phyloP scores from a whole-genome alignment of 108 stramenopile genomes.

The Ochromonas danica region DNA sequence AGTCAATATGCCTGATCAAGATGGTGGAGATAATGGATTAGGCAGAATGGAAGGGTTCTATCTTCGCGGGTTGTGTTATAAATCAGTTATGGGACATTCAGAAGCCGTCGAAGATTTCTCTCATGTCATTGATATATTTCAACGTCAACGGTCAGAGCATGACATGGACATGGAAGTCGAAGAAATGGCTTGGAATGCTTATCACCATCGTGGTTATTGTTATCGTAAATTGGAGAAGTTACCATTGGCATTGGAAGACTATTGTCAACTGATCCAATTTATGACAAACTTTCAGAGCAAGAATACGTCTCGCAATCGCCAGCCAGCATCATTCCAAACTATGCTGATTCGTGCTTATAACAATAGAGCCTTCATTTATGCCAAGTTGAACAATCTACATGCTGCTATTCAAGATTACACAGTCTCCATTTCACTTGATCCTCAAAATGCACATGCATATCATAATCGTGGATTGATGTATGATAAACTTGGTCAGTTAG shows the following conservation, averaged over 20 bases:
- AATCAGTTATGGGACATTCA: not conserved
- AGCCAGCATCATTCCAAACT: no score
- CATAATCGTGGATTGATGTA: slow-evolving; percentile 50
- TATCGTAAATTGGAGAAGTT: slow-evolving; percentile 46
- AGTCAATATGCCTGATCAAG: not conserved
- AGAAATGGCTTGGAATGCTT: no score
- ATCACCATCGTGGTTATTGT: slow-evolving; percentile 41
- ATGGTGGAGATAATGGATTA: slow-evolving; percentile 7
- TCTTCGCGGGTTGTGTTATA: slow-evolving; percentile 26
- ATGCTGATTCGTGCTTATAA: slow-evolving; percentile 43
- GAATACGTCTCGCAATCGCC: slow-evolving; percentile 31
- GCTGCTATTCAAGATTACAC: slow-evolving; percentile 47
- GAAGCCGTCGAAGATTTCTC: slow-evolving; percentile 36
- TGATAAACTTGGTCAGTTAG: slow-evolving; percentile 44
- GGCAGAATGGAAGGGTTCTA: not conserved
- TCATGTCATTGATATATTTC: not conserved
- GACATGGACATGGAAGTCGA: no score
- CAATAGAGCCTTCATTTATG: slow-evolving; percentile 47
- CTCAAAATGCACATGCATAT: slow-evolving; percentile 38
- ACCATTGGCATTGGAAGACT: slow-evolving; percentile 39
- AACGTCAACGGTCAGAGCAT: no score
- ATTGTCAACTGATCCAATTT: slow-evolving; percentile 36
- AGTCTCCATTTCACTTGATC: slow-evolving; percentile 29
- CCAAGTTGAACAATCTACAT: slow-evolving; percentile 34
- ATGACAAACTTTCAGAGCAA: no score